A percentile compares a stretch with the other conserved stretches of the same genome.
Evolutionary conservation across 345 rosid genomes (phyloP).

Genomic region (Anastatica hierochuntica): DNA sequence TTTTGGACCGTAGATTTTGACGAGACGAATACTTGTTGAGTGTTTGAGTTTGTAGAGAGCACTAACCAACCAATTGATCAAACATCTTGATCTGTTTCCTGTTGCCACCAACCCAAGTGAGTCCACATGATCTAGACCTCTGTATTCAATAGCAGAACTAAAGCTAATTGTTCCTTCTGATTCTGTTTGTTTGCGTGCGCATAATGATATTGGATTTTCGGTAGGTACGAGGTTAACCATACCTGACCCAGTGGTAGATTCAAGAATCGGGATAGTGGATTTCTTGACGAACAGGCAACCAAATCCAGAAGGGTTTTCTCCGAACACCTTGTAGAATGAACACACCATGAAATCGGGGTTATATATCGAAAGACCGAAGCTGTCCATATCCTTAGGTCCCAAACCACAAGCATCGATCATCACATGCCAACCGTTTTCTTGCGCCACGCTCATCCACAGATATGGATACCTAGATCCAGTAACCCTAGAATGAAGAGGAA

Average conservation of each 20-base stretch:
- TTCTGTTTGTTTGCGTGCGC: too few species aligned
- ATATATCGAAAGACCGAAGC: constrained; percentile 78
- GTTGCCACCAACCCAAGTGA: constrained; percentile 51
- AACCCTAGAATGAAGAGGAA: constrained; percentile 81
- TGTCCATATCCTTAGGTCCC: constrained; percentile 93
- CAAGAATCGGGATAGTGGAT: constrained; percentile 47
- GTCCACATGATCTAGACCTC: constrained; percentile 71
- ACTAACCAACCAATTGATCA: constrained; percentile 81
- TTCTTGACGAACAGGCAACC: constrained; percentile 90
- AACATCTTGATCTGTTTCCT: constrained; percentile 66
- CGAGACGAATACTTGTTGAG: constrained; percentile 35
- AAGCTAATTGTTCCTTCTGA: constrained; percentile 16
- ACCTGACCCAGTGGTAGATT: constrained; percentile 45
- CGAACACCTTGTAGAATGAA: constrained; percentile 86
- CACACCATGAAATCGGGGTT: constrained; percentile 81
- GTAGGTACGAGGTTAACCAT: constrained; percentile 62
- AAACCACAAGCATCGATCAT: constrained; percentile 86
- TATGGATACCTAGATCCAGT: constrained; percentile 87
- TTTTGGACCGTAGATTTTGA: constrained; percentile 81
- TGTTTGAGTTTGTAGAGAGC: constrained; percentile 77
- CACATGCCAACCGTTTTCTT: constrained; percentile 87
- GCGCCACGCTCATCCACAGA: constrained; percentile 79
- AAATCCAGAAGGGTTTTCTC: constrained; percentile 89
- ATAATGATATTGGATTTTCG: constrained; percentile 31
- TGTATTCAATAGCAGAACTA: constrained; percentile 28